These are phyloP conservation scores for Acer campestre DNA, from an alignment of 345 rosid genomes.

Conservation along the genomic window DNA sequence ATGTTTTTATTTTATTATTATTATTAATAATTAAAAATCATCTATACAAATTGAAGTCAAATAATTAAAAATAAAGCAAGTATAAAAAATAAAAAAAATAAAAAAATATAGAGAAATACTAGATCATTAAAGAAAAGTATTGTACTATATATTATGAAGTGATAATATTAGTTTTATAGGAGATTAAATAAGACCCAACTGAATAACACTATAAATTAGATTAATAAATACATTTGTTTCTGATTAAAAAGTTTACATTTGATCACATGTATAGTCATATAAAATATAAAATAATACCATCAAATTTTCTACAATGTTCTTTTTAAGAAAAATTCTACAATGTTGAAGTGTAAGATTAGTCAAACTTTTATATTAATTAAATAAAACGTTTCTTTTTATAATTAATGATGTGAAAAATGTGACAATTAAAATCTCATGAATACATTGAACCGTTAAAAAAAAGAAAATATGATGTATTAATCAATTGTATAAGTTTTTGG, in stretches of 20 bases:
- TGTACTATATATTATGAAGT: not conserved
- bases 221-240: no score
- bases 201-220: not conserved
- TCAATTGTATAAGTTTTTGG: not conserved
- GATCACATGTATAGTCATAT: not conserved
- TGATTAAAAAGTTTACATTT: not conserved
- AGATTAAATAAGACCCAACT: not conserved
- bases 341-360: not conserved
- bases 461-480: not conserved
- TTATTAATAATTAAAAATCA: no score
- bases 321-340: not conserved
- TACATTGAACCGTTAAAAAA: no score
- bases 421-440: not conserved
- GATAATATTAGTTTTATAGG: not conserved
- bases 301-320: not conserved
- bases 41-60: slow-evolving; percentile 10
- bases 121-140: not conserved
- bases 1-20: not conserved
- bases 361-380: not conserved
- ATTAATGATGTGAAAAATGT: not conserved
- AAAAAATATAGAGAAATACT: not conserved
- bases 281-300: not conserved
- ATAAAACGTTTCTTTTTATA: not conserved
- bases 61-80: not conserved
- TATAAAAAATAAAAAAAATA: no score